Percentiles rank a stretch among this genome's conserved stretches.
Evolutionary conservation across 768 basidiomycete species (phyloP).

Genomic region (Suillus sp.): DNA sequence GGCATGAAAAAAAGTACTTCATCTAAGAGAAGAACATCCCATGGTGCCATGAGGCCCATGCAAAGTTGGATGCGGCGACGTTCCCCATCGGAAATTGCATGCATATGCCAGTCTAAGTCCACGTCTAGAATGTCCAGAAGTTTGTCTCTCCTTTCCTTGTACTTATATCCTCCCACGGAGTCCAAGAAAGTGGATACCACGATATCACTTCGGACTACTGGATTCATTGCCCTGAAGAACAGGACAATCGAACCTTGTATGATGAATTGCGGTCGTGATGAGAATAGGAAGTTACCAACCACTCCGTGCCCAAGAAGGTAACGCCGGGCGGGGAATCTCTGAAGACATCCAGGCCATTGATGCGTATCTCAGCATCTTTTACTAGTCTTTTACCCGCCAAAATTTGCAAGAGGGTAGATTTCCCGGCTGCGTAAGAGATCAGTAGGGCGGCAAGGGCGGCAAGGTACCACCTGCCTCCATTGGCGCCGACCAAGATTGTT

Average conservation of each 20-base stretch:
- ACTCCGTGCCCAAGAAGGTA: slow-evolving; percentile 92
- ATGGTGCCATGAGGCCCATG: slow-evolving; percentile 93
- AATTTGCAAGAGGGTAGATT: slow-evolving; percentile 94
- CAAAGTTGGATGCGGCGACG: slow-evolving; percentile 91
- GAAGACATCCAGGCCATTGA: slow-evolving; percentile 88
- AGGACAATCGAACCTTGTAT: slow-evolving; percentile 1
- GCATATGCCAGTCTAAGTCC: slow-evolving; percentile 96
- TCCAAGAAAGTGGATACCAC: slow-evolving; percentile 93
- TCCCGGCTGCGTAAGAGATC: slow-evolving; percentile 61
- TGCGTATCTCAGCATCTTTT: slow-evolving; percentile 59
- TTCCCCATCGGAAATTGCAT: slow-evolving; percentile 95
- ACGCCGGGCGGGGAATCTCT: slow-evolving; percentile 80
- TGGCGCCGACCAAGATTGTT: slow-evolving; percentile 88
- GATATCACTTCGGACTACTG: slow-evolving; percentile 93
- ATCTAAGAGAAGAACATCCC: slow-evolving; percentile 92
- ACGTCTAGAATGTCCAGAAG: slow-evolving; percentile 92
- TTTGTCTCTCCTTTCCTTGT: slow-evolving; percentile 84
- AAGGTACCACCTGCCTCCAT: slow-evolving; percentile 68
- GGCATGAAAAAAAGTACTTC: slow-evolving; percentile 57
- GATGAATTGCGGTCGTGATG: not conserved
- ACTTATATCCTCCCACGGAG: slow-evolving; percentile 93
- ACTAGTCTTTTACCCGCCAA: slow-evolving; percentile 90
- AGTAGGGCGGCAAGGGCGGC: not conserved
- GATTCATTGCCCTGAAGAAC: slow-evolving; percentile 86
- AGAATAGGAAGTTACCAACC: slow-evolving; percentile 48